phyloP scores from a whole-genome alignment of 805 yeast species.

The Lachancea meyersii region DNA sequence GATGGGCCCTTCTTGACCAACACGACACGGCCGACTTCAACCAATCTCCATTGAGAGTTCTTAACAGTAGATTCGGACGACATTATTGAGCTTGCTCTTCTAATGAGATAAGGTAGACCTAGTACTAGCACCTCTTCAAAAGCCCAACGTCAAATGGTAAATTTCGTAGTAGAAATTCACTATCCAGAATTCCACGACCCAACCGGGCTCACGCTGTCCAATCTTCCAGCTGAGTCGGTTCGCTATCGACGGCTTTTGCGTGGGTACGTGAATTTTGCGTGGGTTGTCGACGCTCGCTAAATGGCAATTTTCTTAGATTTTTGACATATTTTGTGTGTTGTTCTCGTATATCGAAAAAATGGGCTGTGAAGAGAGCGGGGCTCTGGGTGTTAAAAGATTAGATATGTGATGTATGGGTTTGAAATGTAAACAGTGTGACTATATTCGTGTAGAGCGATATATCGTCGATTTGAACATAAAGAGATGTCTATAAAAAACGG shows the following conservation, averaged over 20 bases:
- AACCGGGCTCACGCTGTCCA: neutral
- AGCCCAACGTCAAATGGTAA: neutral
- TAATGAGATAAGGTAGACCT: slow-evolving; percentile 2
- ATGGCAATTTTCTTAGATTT: neutral
- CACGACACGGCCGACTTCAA: slow-evolving; percentile 99
- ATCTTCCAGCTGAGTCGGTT: slow-evolving; percentile 1
- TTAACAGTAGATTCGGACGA: slow-evolving; percentile 73
- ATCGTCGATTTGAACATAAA: neutral
- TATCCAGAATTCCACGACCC: slow-evolving; percentile 1
- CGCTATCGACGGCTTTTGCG: neutral
- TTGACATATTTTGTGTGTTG: too few species aligned
- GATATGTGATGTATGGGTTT: slow-evolving; percentile 5
- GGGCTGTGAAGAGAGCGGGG: too few species aligned
- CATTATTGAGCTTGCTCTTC: slow-evolving; percentile 37
- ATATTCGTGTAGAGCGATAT: too few species aligned
- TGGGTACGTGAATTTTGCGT: slow-evolving; percentile 1
- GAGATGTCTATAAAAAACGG: too few species aligned
- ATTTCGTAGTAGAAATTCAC: neutral
- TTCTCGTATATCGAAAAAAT: too few species aligned
- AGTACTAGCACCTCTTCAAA: neutral
- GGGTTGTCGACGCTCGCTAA: neutral
- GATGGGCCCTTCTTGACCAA: slow-evolving; percentile 71
- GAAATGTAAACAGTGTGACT: neutral
- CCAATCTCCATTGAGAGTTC: slow-evolving; percentile 98
- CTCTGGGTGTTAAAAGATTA: too few species aligned